A percentile compares a stretch with the other conserved stretches of the same genome.
Conservation (phyloP, 164 flowering plant genomes). For the Nymphaea colorata region DNA sequence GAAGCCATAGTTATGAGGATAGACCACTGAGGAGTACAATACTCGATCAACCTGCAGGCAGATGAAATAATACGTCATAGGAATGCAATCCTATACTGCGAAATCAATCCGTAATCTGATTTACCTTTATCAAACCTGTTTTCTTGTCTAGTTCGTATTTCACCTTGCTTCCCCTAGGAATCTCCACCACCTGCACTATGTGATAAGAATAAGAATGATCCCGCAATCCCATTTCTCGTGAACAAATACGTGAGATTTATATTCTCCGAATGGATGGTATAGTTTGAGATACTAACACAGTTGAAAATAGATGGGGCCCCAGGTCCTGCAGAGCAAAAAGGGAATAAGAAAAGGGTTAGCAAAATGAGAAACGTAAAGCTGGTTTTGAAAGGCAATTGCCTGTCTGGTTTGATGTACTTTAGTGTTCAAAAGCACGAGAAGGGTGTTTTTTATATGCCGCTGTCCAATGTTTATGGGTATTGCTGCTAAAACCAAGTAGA, state of each 20-base stretch:
- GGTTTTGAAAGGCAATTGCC: too few relatives aligned
- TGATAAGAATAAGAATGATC: too few relatives aligned
- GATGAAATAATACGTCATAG: not conserved
- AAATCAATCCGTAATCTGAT: not conserved
- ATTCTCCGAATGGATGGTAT: too few relatives aligned
- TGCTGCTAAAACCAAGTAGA: too few relatives aligned
- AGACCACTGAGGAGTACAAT: constrained; percentile 17
- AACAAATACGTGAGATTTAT: too few relatives aligned
- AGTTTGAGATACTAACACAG: constrained; percentile 16
- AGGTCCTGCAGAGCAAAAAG: constrained; percentile 33
- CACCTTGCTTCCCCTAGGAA: constrained; percentile 81
- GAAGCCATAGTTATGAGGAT: constrained; percentile 21
- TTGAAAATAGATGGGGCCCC: constrained; percentile 44
- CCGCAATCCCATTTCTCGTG: too few relatives aligned
- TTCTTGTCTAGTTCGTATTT: constrained; percentile 88
- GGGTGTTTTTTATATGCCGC: too few relatives aligned
- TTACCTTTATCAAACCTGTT: constrained; percentile 64
- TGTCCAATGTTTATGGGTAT: too few relatives aligned
- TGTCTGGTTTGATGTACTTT: too few relatives aligned
- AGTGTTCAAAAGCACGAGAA: too few relatives aligned
- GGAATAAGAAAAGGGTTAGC: not conserved
- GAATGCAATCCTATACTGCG: not conserved
- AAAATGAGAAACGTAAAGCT: too few relatives aligned
- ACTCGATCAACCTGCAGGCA: constrained; percentile 13
- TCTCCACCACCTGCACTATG: constrained; percentile 66